Evolutionary conservation across 495 filamentous ascomycete species (phyloP), one percentile per base, ranked within the genome.

Genomic region (Neurospora tetrasperma): DNA sequence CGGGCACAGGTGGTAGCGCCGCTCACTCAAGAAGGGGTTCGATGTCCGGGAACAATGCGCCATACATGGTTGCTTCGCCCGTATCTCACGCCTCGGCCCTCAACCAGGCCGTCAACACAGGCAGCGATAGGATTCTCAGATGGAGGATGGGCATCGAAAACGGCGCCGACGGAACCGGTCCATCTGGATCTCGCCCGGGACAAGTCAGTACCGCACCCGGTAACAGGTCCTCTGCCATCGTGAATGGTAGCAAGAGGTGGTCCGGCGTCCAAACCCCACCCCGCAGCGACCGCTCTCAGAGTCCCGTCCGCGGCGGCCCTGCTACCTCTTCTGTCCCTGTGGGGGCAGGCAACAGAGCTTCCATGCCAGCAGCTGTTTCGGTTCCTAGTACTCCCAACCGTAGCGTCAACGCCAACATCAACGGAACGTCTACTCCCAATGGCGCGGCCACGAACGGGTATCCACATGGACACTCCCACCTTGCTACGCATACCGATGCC

Each of bases 51-150:
- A 14, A 74, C 76, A 43, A 23, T 20, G 71, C 35, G 38, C 68
- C 69, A 18, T 59, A 71, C 54, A 74, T 74, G 71, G 69, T 75
- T 0, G 38, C 74, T 11, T 69, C 70, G 1, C 74, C 76, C 4
- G 70, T 75, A 42, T 71, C 39, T 48, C 72, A 74, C 44, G 77
- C 77, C 39, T 76, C 87, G 71, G 82, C 75, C 66, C 76, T 89
- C 81, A 75, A 88, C 1, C 88, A 74, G 85, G 43, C 72, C 0
- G 62, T 69, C 5, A 71, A 68, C 7, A 69, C 38, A 4, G 90
- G 88, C 5, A 89, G 90, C 8, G 95, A 98, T 74, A 87, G 93
- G n/a, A 97, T 98, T 72, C 86, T 97, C 44, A 92, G 89, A 70
- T 98, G 95, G 95, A 90, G 95, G 16, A 93, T 95, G 76, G 93